A percentile compares a stretch with the other conserved stretches of the same genome.
phyloP scores from a whole-genome alignment of 768 basidiomycete genomes.

The Sistotremastrum niveocremeum region DNA sequence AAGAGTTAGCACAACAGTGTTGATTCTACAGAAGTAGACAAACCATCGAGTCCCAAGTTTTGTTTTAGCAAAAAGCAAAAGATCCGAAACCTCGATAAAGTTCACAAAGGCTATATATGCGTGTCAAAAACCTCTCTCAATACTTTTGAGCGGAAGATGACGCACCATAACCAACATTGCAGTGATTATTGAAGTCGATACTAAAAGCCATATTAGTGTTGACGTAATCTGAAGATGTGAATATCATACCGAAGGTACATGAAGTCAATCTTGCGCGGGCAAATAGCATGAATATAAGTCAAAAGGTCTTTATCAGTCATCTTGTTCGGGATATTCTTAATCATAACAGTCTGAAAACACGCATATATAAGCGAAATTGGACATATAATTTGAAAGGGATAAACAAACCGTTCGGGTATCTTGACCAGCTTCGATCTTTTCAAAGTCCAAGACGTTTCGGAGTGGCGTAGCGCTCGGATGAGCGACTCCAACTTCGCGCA shows the following conservation, averaged over 20 bases:
- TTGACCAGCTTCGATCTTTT: slow-evolving; percentile 57
- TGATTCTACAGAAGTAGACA: slow-evolving; percentile 10
- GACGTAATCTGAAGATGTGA: slow-evolving; percentile 31
- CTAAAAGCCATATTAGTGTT: background rate
- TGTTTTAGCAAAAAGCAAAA: slow-evolving; percentile 59
- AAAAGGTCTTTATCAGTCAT: slow-evolving; percentile 68
- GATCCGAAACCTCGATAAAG: slow-evolving; percentile 67
- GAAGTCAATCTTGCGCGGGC: slow-evolving; percentile 70
- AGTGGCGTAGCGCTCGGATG: background rate
- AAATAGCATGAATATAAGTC: slow-evolving; percentile 54
- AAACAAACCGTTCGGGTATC: slow-evolving; percentile 48
- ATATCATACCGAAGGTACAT: slow-evolving; percentile 84
- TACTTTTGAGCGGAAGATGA: slow-evolving; percentile 3
- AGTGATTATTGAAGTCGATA: slow-evolving; percentile 8
- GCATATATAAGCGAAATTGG: no score
- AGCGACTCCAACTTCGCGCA: background rate
- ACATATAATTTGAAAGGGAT: background rate
- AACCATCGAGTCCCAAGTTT: slow-evolving; percentile 76
- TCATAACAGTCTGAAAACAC: slow-evolving; percentile 48
- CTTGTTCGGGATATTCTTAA: slow-evolving; percentile 90
- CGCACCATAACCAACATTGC: slow-evolving; percentile 19
- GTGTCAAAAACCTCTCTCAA: background rate
- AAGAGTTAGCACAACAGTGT: slow-evolving; percentile 1
- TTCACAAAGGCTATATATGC: slow-evolving; percentile 81
- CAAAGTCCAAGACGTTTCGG: slow-evolving; percentile 51